phyloP scores from a whole-genome alignment of 352 stramenopile species.

The Discostella stelligera region DNA sequence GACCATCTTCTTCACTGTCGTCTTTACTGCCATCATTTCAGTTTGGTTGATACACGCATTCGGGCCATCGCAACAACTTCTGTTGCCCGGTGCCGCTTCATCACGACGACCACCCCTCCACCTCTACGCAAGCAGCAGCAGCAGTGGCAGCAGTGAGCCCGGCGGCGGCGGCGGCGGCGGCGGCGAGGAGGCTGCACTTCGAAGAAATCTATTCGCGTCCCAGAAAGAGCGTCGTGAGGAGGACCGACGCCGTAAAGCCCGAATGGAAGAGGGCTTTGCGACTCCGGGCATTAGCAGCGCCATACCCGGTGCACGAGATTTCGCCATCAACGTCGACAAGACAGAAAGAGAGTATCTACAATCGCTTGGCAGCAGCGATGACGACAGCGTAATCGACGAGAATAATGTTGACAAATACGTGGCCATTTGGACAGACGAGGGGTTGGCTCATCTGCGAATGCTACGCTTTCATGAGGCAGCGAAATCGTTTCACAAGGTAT shows the following conservation, averaged over 20 bases:
- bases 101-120: neutral
- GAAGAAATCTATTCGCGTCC: conserved; percentile 24
- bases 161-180: conserved; percentile 3
- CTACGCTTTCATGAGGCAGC: conserved; percentile 56
- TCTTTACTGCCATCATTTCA: too few species aligned
- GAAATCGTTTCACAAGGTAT: conserved; percentile 62
- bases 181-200: neutral
- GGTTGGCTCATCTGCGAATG: conserved; percentile 37
- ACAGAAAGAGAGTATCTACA: conserved; percentile 71
- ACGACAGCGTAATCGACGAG: conserved; percentile 34
- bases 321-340: conserved; percentile 51
- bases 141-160: neutral
- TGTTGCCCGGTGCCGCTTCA: neutral
- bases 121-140: neutral
- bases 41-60: neutral
- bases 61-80: neutral
- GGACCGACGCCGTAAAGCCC: conserved; percentile 51
- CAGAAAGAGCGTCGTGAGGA: conserved; percentile 59
- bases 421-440: conserved; percentile 35
- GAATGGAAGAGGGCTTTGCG: conserved; percentile 56
- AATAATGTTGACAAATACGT: conserved; percentile 48
- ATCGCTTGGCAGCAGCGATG: conserved; percentile 26
- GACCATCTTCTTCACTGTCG: neutral
- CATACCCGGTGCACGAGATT: conserved; percentile 57
- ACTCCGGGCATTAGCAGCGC: conserved; percentile 70